Conservation (phyloP, 306 rosid genomes). For the Lathyrus sativus region DNA sequence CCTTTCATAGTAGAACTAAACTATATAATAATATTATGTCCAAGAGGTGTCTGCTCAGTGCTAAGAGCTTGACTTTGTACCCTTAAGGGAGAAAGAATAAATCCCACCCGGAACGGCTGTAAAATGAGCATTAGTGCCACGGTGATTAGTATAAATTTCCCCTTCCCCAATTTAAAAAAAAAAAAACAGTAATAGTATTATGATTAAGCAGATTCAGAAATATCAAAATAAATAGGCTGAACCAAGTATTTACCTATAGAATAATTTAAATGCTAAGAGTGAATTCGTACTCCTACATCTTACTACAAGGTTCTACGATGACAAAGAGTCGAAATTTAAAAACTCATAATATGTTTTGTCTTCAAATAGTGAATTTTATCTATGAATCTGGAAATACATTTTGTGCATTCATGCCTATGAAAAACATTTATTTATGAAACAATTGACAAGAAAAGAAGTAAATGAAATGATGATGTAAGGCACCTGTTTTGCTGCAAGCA, state of each 20-base stretch:
- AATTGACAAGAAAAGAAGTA: constrained; percentile 33
- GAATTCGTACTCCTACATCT: neutral
- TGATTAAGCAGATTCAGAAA: constrained; percentile 21
- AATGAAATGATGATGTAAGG: constrained; percentile 11
- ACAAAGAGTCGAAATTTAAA: constrained; percentile 31
- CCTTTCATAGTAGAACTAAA: constrained; percentile 6
- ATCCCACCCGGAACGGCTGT: no score
- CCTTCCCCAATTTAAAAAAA: no score
- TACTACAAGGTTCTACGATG: constrained; percentile 1
- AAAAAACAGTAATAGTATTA: constrained; percentile 1
- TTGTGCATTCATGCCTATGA: constrained; percentile 7
- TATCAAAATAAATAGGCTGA: constrained; percentile 10
- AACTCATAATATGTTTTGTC: constrained; percentile 8
- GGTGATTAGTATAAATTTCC: no score
- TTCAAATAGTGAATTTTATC: constrained; percentile 17
- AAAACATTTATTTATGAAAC: constrained; percentile 19
- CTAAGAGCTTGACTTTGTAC: no score
- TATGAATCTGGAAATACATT: neutral
- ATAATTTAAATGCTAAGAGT: constrained; percentile 19
- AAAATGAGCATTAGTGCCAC: no score
- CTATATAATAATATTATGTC: no score
- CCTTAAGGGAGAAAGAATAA: no score
- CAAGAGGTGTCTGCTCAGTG: no score
- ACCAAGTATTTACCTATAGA: constrained; percentile 14
- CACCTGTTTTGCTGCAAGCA: constrained; percentile 93